Base-by-base conservation (phyloP, 2,329 filamentous ascomycete species). In the Colletotrichum trifolii region DNA sequence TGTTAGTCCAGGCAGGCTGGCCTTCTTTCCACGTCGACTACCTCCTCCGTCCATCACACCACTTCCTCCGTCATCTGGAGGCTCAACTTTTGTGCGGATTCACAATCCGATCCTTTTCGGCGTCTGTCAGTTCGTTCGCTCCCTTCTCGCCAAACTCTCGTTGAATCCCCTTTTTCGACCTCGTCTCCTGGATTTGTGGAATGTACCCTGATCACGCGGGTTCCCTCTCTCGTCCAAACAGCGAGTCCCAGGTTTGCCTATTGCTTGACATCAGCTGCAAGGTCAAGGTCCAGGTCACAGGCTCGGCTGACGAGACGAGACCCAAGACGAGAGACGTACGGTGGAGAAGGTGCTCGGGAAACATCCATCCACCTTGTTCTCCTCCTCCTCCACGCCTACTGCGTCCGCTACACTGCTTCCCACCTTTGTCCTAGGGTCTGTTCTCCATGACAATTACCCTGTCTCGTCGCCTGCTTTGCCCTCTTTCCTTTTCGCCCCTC, bases 371-470 rank as follows among this genome's bases (percentile, higher is more conserved):
- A 25, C 25, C 25, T 25, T 25, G 25, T 47, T 39, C 11, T 34
- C 47, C 46, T 35, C 47, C 46, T 35, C 46, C 42, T 48, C 42
- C 46, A 65, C 46, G 33, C 25, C 25, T 25, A 4, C 25, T 25
- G 4, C 25, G 25, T 25, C 25, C 25, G 25, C 25, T 25, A 25
- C 25, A 25, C 25, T 25, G 25, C 25, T 25, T 25, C 25, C 25
- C 25, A 25, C 25, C 25, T 25, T 25, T 25, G 57, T 34, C 57
- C 53, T 47, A 52, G 40, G 53, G 53, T 67, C 54, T 56, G 54
- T 39, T 68, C 64, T 47, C 58, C 56, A 54, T 64, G 52, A 55
- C 62, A 62, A 54, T 58, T 61, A 56, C 67, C 61, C 64, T 52
- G 67, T 64, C 56, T 60, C 57, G 25, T 25, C 25, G 47, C 38